Evolutionary conservation across 1,284 basidiomycete species (phyloP).

Genomic region (Trichosporon coremiiforme): DNA sequence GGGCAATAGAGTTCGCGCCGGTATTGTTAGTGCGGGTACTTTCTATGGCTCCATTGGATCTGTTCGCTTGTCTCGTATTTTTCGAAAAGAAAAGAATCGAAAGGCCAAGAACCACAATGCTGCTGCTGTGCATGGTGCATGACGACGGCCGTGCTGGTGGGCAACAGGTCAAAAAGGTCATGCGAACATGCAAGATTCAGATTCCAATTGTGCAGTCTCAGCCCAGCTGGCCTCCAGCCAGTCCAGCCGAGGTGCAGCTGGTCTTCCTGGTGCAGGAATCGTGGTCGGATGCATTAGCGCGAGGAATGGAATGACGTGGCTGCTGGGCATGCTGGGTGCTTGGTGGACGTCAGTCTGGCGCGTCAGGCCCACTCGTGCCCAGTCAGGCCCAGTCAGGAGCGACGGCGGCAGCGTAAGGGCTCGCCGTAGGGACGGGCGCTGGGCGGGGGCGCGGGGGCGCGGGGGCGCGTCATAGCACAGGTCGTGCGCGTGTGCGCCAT

Average conservation of each 20-base stretch:
- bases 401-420: background rate
- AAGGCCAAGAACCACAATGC: no score
- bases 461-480: background rate
- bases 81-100: background rate
- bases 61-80: no score
- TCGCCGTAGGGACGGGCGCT: background rate
- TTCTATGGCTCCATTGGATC: no score
- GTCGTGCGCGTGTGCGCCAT: background rate
- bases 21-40: background rate
- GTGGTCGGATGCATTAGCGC: background rate
- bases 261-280: background rate
- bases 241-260: no score
- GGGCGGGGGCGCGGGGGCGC: no score
- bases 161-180: background rate
- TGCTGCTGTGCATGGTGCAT: background rate
- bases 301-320: constrained; percentile 13
- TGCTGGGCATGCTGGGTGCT: background rate
- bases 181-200: background rate
- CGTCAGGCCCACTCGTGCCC: background rate
- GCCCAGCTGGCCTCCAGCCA: background rate
- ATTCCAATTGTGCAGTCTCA: background rate
- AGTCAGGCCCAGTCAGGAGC: background rate
- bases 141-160: background rate
- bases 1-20: background rate
- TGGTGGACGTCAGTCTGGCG: background rate